A percentile compares a stretch with the other conserved stretches of the same genome.
Conservation (phyloP, 345 rosid genomes). For the Syzygium jambos region DNA sequence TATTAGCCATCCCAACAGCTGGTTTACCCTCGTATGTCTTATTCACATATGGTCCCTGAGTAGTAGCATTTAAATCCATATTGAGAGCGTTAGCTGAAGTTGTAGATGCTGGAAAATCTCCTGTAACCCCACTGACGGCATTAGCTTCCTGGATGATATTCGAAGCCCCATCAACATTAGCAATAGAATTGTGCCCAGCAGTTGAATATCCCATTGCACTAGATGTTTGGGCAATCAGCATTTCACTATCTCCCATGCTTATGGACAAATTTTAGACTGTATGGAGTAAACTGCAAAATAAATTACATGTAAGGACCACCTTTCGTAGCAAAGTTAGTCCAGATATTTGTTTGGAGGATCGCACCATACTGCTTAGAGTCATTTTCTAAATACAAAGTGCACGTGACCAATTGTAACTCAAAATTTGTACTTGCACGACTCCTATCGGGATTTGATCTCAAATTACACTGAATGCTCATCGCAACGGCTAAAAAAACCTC, state of each 20-base stretch:
- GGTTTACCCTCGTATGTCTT: neutral
- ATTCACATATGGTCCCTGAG: slow-evolving; percentile 1
- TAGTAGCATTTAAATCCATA: neutral
- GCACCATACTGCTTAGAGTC: neutral
- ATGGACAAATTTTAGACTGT: neutral
- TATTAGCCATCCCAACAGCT: neutral
- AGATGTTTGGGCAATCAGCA: slow-evolving; percentile 3
- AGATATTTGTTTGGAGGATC: neutral
- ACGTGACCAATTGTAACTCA: neutral
- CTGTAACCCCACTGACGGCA: neutral
- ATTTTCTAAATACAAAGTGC: neutral
- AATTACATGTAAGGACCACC: neutral
- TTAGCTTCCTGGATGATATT: neutral
- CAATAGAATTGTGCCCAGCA: neutral
- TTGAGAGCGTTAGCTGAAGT: neutral
- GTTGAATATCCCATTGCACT: neutral
- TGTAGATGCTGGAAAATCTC: neutral
- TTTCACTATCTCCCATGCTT: slow-evolving; percentile 8
- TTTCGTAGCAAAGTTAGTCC: neutral
- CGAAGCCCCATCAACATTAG: neutral
- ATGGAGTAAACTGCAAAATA: neutral
- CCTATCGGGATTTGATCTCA: neutral
- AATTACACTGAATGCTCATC: neutral
- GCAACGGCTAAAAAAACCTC: neutral
- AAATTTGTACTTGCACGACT: neutral